These are phyloP conservation scores for Acer saccharum DNA, from an alignment of 345 rosid genomes.

Conservation along the genomic window DNA sequence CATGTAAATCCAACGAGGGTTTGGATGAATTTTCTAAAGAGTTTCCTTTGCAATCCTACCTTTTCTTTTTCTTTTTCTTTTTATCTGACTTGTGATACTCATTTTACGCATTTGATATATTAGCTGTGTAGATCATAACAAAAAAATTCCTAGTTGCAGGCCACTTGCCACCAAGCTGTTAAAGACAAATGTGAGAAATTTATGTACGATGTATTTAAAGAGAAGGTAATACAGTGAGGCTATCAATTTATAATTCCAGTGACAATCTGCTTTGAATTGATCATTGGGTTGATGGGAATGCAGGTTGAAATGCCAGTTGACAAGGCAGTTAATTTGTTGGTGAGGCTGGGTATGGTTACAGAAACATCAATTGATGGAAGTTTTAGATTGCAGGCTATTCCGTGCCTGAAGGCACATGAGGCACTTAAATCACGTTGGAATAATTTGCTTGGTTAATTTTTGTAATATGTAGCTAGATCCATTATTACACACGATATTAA, in stretches of 20 bases:
- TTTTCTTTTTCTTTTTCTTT: background rate
- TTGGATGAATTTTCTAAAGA: background rate
- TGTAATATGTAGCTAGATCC: slow-evolving; percentile 3
- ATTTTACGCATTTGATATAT: background rate
- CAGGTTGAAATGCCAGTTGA: slow-evolving; percentile 92
- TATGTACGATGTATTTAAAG: slow-evolving; percentile 59
- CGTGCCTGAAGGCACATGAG: slow-evolving; percentile 55
- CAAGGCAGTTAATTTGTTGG: slow-evolving; percentile 62
- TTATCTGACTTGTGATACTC: background rate
- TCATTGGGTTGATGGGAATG: slow-evolving; percentile 18
- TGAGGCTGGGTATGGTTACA: slow-evolving; percentile 64
- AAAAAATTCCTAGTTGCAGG: slow-evolving; percentile 40
- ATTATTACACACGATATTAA: background rate
- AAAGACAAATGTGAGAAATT: slow-evolving; percentile 86
- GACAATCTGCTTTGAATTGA: slow-evolving; percentile 11
- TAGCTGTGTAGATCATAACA: background rate
- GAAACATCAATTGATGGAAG: slow-evolving; percentile 56
- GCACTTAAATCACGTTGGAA: slow-evolving; percentile 73
- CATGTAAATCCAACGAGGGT: background rate
- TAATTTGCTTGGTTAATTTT: slow-evolving; percentile 49
- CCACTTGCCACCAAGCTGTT: slow-evolving; percentile 38
- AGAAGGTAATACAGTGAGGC: slow-evolving; percentile 48
- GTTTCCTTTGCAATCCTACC: background rate
- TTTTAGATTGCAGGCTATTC: slow-evolving; percentile 49
- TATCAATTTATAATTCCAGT: background rate